A percentile compares a stretch with the other conserved stretches of the same genome.
phyloP scores from a whole-genome alignment of 179 eudicot species.

The Beta lomatogona region DNA sequence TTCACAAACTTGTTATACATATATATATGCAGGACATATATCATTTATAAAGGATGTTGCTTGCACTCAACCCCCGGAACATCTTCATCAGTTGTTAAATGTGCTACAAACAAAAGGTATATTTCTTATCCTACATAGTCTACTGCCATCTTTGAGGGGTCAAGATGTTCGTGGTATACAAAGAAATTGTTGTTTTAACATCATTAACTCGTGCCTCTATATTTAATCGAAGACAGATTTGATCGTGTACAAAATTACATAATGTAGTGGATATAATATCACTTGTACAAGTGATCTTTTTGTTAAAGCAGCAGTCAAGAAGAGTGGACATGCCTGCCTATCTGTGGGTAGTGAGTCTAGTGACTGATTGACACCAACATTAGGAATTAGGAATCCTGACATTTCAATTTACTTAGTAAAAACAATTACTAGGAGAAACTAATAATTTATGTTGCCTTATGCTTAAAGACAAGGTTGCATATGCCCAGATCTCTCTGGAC shows the following conservation, averaged over 20 bases:
- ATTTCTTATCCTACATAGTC: constrained; percentile 4
- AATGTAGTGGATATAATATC: not conserved
- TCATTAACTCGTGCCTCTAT: not conserved
- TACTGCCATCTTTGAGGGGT: not conserved
- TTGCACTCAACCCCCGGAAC: constrained; percentile 73
- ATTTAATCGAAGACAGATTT: not conserved
- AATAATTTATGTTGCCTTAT: not conserved
- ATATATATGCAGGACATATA: constrained; percentile 59
- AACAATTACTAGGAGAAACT: not conserved
- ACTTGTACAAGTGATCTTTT: not conserved
- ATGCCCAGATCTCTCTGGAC: not conserved
- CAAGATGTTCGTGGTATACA: not conserved
- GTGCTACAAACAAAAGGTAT: constrained; percentile 83
- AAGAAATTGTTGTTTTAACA: not conserved
- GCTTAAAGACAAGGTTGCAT: not conserved
- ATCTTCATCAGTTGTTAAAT: constrained; percentile 72
- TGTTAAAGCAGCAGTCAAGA: not conserved
- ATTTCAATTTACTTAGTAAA: not conserved
- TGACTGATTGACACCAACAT: not conserved
- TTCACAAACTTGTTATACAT: no score
- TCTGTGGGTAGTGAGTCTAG: not conserved
- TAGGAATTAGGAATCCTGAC: not conserved
- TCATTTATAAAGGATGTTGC: constrained; percentile 84
- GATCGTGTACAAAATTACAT: not conserved
- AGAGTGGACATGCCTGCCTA: not conserved